Evolutionary conservation across 176 grass and related monocot species (phyloP).

Genomic region (Oryza australiensis): DNA sequence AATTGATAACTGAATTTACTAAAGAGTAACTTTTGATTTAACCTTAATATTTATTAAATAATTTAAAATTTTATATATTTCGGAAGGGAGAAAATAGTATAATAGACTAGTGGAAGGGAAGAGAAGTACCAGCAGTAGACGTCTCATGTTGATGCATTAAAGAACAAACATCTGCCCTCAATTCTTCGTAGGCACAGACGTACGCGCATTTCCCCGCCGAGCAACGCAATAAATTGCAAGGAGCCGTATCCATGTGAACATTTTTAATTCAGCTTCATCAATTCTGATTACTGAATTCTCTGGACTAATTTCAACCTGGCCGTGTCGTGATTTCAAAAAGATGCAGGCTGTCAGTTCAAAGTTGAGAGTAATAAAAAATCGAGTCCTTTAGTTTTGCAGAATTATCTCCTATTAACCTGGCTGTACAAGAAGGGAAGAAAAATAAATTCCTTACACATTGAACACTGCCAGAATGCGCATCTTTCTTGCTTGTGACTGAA

Average conservation of each 20-base stretch:
- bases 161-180: background rate
- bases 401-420: no score
- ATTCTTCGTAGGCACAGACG: background rate
- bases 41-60: no score
- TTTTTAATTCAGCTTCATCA: constrained; percentile 21
- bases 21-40: no score
- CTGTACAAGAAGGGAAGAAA: background rate
- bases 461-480: background rate
- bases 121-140: no score
- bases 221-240: constrained; percentile 18
- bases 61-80: no score
- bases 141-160: constrained; percentile 17
- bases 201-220: background rate
- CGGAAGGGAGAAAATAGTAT: no score
- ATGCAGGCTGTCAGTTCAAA: background rate
- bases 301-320: background rate
- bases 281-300: background rate
- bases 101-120: no score
- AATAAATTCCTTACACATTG: background rate
- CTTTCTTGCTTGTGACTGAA: background rate
- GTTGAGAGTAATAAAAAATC: background rate
- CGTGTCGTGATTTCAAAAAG: background rate
- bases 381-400: background rate
- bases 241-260: constrained; percentile 30
- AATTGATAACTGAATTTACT: no score